These are phyloP conservation scores for Hortiboletus flavorubellus DNA, from an alignment of 768 basidiomycete genomes.

Conservation along the genomic window DNA sequence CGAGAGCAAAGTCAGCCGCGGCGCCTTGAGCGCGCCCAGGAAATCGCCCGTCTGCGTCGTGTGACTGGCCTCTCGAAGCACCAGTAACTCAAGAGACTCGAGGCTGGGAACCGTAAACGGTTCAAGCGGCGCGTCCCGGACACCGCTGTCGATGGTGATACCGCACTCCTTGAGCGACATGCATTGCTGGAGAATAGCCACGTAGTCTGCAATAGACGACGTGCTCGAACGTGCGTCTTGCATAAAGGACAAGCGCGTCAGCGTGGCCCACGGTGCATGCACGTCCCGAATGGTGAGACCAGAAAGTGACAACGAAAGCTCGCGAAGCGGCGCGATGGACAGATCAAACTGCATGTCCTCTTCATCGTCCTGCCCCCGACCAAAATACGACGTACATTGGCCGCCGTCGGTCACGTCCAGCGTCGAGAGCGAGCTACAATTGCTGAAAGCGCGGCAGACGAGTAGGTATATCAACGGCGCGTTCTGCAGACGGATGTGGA, in stretches of 20 bases:
- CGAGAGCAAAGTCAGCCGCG: constrained; percentile 12
- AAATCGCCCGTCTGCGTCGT: constrained; percentile 22
- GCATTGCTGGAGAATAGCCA: constrained; percentile 18
- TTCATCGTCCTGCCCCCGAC: background rate
- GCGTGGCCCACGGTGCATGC: constrained; percentile 12
- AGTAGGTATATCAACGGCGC: constrained; percentile 13
- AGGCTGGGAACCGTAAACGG: constrained; percentile 16
- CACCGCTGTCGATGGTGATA: constrained; percentile 13
- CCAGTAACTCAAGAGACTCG: constrained; percentile 15
- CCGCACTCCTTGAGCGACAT: constrained; percentile 21
- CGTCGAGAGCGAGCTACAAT: constrained; percentile 15
- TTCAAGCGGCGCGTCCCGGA: constrained; percentile 5
- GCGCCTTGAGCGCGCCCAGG: constrained; percentile 12
- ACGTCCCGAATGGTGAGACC: constrained; percentile 18
- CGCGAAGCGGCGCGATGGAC: constrained; percentile 10
- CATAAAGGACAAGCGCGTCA: constrained; percentile 25
- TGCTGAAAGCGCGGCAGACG: constrained; percentile 5
- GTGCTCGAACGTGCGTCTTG: constrained; percentile 19
- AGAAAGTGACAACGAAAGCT: constrained; percentile 19
- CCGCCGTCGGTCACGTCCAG: constrained; percentile 22
- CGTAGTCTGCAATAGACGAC: constrained; percentile 21
- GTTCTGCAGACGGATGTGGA: constrained; percentile 21
- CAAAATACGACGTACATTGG: constrained; percentile 8
- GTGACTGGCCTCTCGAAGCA: constrained; percentile 13
- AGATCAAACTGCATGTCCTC: constrained; percentile 13